Percentiles rank a stretch among this genome's conserved stretches.
Conservation (phyloP, 2,329 filamentous ascomycete species). For the Hypoxylon sp. region DNA sequence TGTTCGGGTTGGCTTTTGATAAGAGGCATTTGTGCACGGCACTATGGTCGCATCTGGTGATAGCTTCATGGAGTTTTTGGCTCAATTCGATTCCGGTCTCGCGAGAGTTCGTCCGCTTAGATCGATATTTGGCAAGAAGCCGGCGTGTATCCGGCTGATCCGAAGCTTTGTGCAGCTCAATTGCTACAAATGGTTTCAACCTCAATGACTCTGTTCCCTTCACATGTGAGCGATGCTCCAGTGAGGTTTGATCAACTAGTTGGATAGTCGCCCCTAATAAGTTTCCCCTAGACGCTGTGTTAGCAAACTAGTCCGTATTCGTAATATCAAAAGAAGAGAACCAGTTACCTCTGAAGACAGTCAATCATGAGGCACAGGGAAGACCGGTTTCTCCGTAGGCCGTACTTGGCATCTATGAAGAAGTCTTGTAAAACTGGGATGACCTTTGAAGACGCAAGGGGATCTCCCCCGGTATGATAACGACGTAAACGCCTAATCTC, state of each 20-base stretch:
- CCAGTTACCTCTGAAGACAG: constrained; percentile 45
- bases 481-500: constrained; percentile 42
- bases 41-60: constrained; percentile 37
- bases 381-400: constrained; percentile 44
- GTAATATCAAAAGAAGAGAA: not conserved
- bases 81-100: constrained; percentile 29
- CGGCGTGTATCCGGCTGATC: constrained; percentile 34
- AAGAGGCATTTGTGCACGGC: constrained; percentile 43
- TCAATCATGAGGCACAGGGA: constrained; percentile 46
- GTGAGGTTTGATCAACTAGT: constrained; percentile 30
- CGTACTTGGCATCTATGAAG: constrained; percentile 40
- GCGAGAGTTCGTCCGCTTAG: constrained; percentile 26
- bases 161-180: constrained; percentile 36
- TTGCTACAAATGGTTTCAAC: constrained; percentile 40
- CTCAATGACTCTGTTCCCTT: constrained; percentile 34
- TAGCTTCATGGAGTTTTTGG: constrained; percentile 44
- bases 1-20: constrained; percentile 43
- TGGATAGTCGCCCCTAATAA: constrained; percentile 39
- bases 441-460: constrained; percentile 40
- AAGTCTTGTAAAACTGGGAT: constrained; percentile 43
- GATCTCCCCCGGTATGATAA: constrained; percentile 38
- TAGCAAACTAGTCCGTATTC: not conserved
- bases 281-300: constrained; percentile 32
- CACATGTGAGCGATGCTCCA: constrained; percentile 18
- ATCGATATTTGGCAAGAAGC: constrained; percentile 41